phyloP scores from a whole-genome alignment of 441 rosid genomes.

The Isatis lusitanica region DNA sequence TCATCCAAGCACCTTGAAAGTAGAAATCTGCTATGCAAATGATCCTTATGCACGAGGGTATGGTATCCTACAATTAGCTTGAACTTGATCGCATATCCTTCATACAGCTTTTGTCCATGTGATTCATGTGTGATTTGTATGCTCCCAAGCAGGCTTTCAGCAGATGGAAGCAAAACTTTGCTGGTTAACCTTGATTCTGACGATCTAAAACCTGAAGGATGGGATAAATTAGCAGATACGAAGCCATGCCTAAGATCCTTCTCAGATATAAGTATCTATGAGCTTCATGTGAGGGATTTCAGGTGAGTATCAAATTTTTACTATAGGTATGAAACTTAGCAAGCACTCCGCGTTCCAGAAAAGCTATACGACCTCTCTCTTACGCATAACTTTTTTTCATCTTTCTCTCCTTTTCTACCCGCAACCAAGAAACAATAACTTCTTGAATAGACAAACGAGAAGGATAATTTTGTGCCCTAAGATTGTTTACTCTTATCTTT shows the following conservation, averaged over 20 bases:
- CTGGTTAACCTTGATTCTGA: constrained; percentile 70
- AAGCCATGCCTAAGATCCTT: constrained; percentile 62
- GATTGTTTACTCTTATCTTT: not conserved
- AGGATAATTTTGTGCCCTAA: not conserved
- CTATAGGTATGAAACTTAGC: not conserved
- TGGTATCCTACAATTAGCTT: constrained; percentile 32
- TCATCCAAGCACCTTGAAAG: constrained; percentile 73
- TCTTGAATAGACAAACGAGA: not conserved
- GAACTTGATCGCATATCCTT: constrained; percentile 12
- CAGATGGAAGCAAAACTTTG: constrained; percentile 77
- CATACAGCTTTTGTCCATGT: not conserved
- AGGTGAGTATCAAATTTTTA: constrained; percentile 45
- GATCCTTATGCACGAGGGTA: constrained; percentile 99
- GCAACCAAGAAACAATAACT: not conserved
- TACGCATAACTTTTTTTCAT: not conserved
- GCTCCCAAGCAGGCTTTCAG: constrained; percentile 71
- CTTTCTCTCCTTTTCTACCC: not conserved
- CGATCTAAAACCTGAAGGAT: constrained; percentile 74
- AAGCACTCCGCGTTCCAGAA: not conserved
- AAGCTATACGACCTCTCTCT: not conserved
- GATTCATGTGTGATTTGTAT: constrained; percentile 33
- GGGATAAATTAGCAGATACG: constrained; percentile 71
- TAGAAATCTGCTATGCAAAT: constrained; percentile 84
- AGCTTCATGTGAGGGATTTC: constrained; percentile 93
- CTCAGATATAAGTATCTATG: constrained; percentile 86